Evolutionary conservation across 2,329 filamentous ascomycete genomes (phyloP).

Genomic region (Cladorrhinum sp.): DNA sequence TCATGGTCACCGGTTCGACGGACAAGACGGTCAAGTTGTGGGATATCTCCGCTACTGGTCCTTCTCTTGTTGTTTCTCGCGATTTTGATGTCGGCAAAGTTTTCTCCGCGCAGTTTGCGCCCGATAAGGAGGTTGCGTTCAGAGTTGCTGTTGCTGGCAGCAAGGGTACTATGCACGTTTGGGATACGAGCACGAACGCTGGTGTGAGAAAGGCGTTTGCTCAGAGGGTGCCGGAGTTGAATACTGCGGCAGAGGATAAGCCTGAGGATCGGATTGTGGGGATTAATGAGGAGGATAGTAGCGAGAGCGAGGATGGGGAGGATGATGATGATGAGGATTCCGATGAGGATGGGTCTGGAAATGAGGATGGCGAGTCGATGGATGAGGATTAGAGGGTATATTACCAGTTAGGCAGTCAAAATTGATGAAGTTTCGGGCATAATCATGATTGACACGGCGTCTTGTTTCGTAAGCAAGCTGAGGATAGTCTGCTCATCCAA

Average conservation of each 20-base stretch:
- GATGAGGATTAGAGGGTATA: conserved; percentile 14
- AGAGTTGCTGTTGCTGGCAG: conserved; percentile 89
- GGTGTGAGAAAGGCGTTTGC: conserved; percentile 84
- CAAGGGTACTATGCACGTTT: conserved; percentile 88
- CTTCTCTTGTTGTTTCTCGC: conserved; percentile 85
- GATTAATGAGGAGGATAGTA: conserved; percentile 64
- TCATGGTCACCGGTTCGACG: conserved; percentile 87
- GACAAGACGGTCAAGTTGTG: conserved; percentile 96
- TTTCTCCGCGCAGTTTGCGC: conserved; percentile 86
- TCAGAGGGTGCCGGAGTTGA: conserved; percentile 55
- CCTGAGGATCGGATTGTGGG: conserved; percentile 76
- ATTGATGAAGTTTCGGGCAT: too few species aligned
- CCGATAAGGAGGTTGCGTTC: conserved; percentile 88
- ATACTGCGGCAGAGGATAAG: conserved; percentile 58
- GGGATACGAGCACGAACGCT: conserved; percentile 93
- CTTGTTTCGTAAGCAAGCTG: too few species aligned
- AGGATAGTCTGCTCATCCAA: too few species aligned
- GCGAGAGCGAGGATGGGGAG: conserved; percentile 59
- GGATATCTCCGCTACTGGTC: conserved; percentile 79
- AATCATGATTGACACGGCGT: too few species aligned
- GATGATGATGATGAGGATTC: conserved; percentile 48
- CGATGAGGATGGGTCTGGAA: conserved; percentile 38
- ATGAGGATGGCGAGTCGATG: conserved; percentile 43
- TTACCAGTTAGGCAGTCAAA: not conserved
- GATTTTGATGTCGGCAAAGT: conserved; percentile 94